These are phyloP conservation scores for Mucor plumbeus DNA, from an alignment of 371 early-diverging fungal genomes.

Conservation along the genomic window DNA sequence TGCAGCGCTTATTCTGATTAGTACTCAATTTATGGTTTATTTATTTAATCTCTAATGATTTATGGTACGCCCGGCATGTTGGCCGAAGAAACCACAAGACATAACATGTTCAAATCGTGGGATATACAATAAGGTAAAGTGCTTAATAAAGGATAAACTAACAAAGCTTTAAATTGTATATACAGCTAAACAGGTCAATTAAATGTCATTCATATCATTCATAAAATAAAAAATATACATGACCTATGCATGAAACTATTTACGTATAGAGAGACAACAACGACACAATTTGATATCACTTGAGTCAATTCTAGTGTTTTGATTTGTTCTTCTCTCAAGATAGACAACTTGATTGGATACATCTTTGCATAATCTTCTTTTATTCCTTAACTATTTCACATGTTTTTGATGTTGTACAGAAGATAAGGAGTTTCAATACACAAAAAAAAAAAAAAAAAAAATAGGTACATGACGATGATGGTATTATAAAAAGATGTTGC, in stretches of 20 bases:
- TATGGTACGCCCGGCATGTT: slow-evolving; percentile 60
- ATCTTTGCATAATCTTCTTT: not conserved
- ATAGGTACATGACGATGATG: not conserved
- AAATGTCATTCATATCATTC: not conserved
- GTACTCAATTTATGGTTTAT: slow-evolving; percentile 55
- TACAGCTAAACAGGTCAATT: not conserved
- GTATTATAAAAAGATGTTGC: not conserved
- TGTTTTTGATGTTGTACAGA: not conserved
- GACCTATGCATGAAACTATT: slow-evolving; percentile 1
- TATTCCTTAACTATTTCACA: not conserved
- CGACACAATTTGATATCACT: not conserved
- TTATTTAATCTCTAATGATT: slow-evolving; percentile 61
- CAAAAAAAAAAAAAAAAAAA: not conserved
- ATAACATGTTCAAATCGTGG: slow-evolving; percentile 75
- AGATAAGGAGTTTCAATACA: slow-evolving; percentile 4
- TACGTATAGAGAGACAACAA: not conserved
- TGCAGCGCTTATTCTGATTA: slow-evolving; percentile 48
- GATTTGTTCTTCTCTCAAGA: not conserved
- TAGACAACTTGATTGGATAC: not conserved
- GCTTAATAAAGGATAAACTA: not conserved
- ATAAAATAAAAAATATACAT: not conserved
- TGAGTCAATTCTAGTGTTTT: not conserved
- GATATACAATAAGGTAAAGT: slow-evolving; percentile 74
- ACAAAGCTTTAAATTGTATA: not conserved
- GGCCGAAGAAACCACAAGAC: slow-evolving; percentile 52